These are phyloP conservation scores for Nidularia sp. DNA, from an alignment of 768 basidiomycete species.

Conservation along the genomic window DNA sequence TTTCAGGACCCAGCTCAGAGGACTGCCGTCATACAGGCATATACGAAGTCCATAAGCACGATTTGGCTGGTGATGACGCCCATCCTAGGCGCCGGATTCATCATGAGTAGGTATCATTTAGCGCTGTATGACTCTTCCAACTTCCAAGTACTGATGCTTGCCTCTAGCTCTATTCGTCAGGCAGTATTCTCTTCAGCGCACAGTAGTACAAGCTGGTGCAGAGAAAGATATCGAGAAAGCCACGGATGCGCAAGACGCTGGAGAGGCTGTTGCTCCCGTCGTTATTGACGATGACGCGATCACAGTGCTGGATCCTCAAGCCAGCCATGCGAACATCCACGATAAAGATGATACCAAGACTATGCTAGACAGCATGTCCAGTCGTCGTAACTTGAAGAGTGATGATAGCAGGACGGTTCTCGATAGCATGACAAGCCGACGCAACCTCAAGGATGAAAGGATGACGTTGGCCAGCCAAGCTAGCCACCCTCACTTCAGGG, in stretches of 20 bases:
- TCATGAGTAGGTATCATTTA: constrained; percentile 25
- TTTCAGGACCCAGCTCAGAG: constrained; percentile 36
- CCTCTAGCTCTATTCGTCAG: constrained; percentile 50
- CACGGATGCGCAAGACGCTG: constrained; percentile 12
- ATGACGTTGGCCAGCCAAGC: too few species aligned
- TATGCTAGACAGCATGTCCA: too few species aligned
- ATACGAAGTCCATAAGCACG: constrained; percentile 41
- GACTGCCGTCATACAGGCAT: constrained; percentile 43
- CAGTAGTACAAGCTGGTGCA: constrained; percentile 35
- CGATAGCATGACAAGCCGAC: too few species aligned
- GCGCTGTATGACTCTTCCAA: neutral
- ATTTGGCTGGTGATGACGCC: constrained; percentile 57
- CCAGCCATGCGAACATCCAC: too few species aligned
- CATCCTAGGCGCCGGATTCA: constrained; percentile 36
- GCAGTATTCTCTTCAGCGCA: constrained; percentile 55
- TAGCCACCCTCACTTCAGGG: too few species aligned
- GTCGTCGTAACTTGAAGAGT: too few species aligned
- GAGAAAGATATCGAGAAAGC: constrained; percentile 23
- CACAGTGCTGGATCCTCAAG: too few species aligned
- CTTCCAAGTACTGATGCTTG: neutral
- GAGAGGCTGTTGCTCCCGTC: neutral
- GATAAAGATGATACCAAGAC: too few species aligned
- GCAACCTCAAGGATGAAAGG: too few species aligned
- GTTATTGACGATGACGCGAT: too few species aligned
- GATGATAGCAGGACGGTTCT: too few species aligned